Evolutionary conservation across 2,329 filamentous ascomycete species (phyloP), one percentile per base, ranked within the genome.

Genomic region (Microcyclosporella mali): DNA sequence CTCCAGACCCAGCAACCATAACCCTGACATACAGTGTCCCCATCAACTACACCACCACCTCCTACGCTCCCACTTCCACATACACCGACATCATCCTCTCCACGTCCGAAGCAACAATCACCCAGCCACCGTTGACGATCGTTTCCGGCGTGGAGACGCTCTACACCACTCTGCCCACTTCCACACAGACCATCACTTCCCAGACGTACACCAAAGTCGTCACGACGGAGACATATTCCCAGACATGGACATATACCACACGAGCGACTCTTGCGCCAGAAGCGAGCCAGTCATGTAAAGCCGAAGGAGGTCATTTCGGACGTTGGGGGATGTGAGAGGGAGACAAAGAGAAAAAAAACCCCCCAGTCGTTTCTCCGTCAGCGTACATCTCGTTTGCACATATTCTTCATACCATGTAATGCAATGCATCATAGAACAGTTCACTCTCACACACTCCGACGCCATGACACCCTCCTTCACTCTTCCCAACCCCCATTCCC

Each of bases 81-180:
- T 40, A 63, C 15, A 56, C 50, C 9, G 38, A 21, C 8, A 38
- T 35, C 9, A 37, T 28, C 19, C 33, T 57, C 12, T 47, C 54
- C n/a, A 56, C 49, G 36, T 60, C 64, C 33, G 61, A 57, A 55
- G 59, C 12, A 17, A 64, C 66, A 35, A 47, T 51, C 25, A 55
- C 59, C 32, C 59, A 16, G 30, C 12, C 30, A 6, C 12, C 12
- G 12, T 12, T 58, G 8, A 50, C 61, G 11, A 57, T 58, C 6
- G 43, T 64, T 30, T 66, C 61, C 4, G 61, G 53, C 10, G 53
- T 55, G 10, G 52, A 63, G 37, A 61, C 61, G 3, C 38, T 47
- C 6, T 36, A 61, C 29, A 32, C 30, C 12, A 32, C 30, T 6
- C 6, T 32, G 6, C 12, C 30, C 6, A 4, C 4, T 4, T 32